A percentile compares a stretch with the other conserved stretches of the same genome.
phyloP scores from a whole-genome alignment of 2,329 filamentous ascomycete genomes.

The Tolypocladium capitatum region DNA sequence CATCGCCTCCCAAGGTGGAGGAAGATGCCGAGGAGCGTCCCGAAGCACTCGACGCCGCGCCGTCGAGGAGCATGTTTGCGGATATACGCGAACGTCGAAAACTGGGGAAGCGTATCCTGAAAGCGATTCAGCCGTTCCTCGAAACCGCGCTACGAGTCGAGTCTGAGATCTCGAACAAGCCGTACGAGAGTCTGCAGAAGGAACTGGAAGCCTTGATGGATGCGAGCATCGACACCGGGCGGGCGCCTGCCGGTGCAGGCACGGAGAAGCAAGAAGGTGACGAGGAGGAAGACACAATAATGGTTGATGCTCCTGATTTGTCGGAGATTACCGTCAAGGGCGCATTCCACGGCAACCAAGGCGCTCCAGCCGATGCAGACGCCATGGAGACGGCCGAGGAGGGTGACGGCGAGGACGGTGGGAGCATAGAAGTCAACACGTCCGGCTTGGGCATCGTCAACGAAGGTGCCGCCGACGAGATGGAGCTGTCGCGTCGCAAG shows the following conservation, averaged over 20 bases:
- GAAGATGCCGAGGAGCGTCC: slow-evolving; percentile 14
- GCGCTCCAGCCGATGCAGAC: slow-evolving; percentile 17
- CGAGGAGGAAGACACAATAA: slow-evolving; percentile 32
- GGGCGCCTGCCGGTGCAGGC: slow-evolving; percentile 21
- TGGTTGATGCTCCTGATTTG: slow-evolving; percentile 34
- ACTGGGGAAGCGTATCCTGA: slow-evolving; percentile 81
- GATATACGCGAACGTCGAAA: slow-evolving; percentile 74
- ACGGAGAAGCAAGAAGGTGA: slow-evolving; percentile 23
- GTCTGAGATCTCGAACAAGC: slow-evolving; percentile 61
- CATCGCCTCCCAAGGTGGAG: slow-evolving; percentile 20
- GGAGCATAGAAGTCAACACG: slow-evolving; percentile 34
- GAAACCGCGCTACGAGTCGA: slow-evolving; percentile 69
- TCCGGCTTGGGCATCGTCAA: slow-evolving; percentile 19
- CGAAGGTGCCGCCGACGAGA: slow-evolving; percentile 4
- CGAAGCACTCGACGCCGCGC: slow-evolving; percentile 32
- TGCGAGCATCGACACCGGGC: slow-evolving; percentile 45
- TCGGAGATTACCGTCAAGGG: slow-evolving; percentile 34
- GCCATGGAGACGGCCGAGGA: slow-evolving; percentile 24
- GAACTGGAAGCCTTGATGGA: slow-evolving; percentile 66
- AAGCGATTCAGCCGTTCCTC: slow-evolving; percentile 63
- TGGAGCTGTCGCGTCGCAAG: slow-evolving; percentile 9
- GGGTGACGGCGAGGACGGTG: slow-evolving; percentile 22
- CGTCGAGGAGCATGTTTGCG: slow-evolving; percentile 35
- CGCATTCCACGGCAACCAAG: slow-evolving; percentile 8
- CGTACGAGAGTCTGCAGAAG: slow-evolving; percentile 55